These are phyloP conservation scores for Goniomonas avonlea DNA, from an alignment of 78 protist genomes.

Conservation along the genomic window DNA sequence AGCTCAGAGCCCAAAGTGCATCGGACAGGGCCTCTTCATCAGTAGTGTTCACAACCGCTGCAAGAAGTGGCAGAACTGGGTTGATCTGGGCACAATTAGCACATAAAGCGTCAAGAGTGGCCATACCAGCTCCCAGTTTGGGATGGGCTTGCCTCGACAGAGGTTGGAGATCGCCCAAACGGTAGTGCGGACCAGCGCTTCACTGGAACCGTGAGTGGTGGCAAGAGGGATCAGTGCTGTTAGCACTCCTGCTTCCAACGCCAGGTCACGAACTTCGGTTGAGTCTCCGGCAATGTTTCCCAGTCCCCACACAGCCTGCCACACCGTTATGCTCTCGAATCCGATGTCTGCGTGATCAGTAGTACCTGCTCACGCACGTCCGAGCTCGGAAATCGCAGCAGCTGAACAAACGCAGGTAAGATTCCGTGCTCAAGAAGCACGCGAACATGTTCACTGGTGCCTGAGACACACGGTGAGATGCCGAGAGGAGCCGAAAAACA, in stretches of 20 bases:
- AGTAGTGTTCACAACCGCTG: neutral
- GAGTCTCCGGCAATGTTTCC: slow-evolving; percentile 44
- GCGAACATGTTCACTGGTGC: neutral
- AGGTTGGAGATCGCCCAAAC: neutral
- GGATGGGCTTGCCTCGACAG: slow-evolving; percentile 7
- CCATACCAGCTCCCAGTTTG: neutral
- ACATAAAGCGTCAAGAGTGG: neutral
- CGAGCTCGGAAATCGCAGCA: neutral
- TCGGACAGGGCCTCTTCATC: slow-evolving; percentile 4
- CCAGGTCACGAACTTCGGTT: neutral
- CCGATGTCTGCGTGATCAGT: too few relatives aligned
- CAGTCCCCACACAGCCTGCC: slow-evolving; percentile 31
- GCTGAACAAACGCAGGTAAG: slow-evolving; percentile 3
- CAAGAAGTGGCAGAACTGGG: too few relatives aligned
- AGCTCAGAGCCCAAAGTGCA: neutral
- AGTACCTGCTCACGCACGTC: slow-evolving; percentile 31
- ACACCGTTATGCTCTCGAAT: too few relatives aligned
- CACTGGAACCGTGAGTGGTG: neutral
- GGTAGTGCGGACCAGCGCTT: slow-evolving; percentile 3
- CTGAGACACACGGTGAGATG: too few relatives aligned
- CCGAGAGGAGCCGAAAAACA: too few relatives aligned
- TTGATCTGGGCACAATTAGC: too few relatives aligned
- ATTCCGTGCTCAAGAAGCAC: neutral
- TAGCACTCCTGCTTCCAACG: neutral
- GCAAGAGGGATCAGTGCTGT: neutral